Evolutionary conservation across 1,139 yeast species (phyloP).

Genomic region (Geotrichum citri-aurantii): DNA sequence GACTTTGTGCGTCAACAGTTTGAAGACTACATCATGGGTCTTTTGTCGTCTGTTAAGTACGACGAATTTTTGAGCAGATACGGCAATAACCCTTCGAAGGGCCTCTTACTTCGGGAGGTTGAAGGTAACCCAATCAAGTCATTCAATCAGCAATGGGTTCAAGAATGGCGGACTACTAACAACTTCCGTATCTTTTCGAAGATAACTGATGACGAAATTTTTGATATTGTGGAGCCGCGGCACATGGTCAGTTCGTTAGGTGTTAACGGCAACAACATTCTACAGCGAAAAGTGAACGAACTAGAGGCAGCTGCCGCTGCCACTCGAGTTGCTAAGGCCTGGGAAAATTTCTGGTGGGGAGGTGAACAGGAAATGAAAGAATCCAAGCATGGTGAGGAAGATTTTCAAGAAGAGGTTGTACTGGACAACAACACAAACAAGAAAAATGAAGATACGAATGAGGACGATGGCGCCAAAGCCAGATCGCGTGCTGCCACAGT

Average conservation of each 20-base stretch:
- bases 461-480: neutral
- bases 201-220: conserved; percentile 79
- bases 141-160: conserved; percentile 54
- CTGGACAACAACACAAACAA: neutral
- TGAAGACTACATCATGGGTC: conserved; percentile 79
- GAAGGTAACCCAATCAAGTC: conserved; percentile 41
- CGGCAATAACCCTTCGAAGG: conserved; percentile 20
- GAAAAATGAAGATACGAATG: neutral
- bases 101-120: conserved; percentile 28
- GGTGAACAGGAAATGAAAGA: conserved; percentile 3
- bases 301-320: conserved; percentile 10
- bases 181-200: conserved; percentile 66
- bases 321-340: conserved; percentile 12
- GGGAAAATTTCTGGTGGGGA: conserved; percentile 15
- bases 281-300: conserved; percentile 7
- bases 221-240: conserved; percentile 76
- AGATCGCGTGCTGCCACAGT: neutral
- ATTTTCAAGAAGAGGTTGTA: neutral
- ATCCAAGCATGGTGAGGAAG: neutral
- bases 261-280: neutral
- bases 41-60: conserved; percentile 67
- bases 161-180: conserved; percentile 58
- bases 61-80: conserved; percentile 44
- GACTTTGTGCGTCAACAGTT: conserved; percentile 83
- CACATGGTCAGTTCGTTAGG: conserved; percentile 43